These are phyloP conservation scores for Coemansia sp. DNA, from an alignment of 192 early-diverging fungal species.

Conservation along the genomic window DNA sequence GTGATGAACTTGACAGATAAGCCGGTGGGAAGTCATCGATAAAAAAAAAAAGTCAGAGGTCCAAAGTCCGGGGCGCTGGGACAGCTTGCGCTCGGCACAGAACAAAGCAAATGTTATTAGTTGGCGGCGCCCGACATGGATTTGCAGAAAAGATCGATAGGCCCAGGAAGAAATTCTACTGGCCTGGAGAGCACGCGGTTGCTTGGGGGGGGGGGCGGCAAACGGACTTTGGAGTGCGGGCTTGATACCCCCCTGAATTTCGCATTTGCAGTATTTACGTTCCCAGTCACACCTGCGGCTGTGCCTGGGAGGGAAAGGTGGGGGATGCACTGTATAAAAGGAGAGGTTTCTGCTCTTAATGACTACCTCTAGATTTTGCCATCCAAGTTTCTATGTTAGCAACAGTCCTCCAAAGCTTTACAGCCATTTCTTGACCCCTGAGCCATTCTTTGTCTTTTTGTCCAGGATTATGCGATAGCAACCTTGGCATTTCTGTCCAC, in stretches of 20 bases:
- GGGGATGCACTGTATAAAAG: neutral
- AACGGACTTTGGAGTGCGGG: neutral
- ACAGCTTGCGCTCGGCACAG: neutral
- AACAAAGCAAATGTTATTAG: no score
- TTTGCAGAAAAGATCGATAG: constrained; percentile 14
- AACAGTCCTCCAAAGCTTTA: neutral
- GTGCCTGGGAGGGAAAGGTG: no score
- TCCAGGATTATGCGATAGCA: neutral
- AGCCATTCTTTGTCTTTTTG: neutral
- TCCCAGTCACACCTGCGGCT: neutral
- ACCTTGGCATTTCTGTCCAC: neutral
- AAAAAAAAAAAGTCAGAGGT: neutral
- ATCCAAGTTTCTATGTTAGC: neutral
- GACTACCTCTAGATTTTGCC: neutral
- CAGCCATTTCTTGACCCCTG: neutral
- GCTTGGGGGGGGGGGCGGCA: neutral
- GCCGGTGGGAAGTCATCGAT: constrained; percentile 11
- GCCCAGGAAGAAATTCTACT: neutral
- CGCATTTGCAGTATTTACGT: neutral
- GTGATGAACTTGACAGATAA: neutral
- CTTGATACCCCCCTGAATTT: constrained; percentile 5
- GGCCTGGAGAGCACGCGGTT: neutral
- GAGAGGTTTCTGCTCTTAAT: neutral
- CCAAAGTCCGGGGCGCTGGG: constrained; percentile 7
- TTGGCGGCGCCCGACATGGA: neutral